phyloP scores from a whole-genome alignment of 2,329 filamentous ascomycete species.

The Exophiala aquamarina region DNA sequence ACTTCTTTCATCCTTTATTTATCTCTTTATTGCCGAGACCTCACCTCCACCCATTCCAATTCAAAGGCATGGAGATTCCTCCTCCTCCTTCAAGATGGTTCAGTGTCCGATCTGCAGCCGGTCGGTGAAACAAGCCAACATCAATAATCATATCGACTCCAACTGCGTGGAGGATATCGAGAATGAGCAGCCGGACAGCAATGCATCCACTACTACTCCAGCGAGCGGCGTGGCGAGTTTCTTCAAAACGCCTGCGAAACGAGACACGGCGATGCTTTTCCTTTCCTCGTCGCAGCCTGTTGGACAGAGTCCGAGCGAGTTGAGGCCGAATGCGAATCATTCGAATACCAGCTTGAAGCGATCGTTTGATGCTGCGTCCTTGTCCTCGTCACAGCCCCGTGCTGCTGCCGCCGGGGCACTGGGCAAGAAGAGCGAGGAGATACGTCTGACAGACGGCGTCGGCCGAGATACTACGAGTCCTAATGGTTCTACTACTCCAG shows the following conservation, averaged over 20 bases:
- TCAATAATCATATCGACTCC: conserved; percentile 91
- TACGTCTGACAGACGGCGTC: neutral
- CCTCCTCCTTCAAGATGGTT: conserved; percentile 56
- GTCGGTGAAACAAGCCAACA: conserved; percentile 68
- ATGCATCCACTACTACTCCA: conserved; percentile 32
- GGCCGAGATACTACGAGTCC: no score
- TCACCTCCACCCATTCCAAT: neutral
- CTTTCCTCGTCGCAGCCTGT: conserved; percentile 30
- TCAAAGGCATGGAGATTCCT: conserved; percentile 11
- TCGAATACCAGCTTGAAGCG: conserved; percentile 33
- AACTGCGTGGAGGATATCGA: conserved; percentile 69
- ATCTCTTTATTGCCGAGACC: neutral
- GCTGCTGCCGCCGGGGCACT: neutral
- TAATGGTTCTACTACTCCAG: no score
- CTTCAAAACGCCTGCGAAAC: conserved; percentile 54
- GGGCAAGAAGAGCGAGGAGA: neutral
- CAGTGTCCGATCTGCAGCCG: conserved; percentile 81
- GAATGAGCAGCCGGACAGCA: conserved; percentile 35
- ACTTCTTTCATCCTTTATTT: no score
- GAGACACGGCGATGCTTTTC: conserved; percentile 24
- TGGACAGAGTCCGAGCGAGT: conserved; percentile 2
- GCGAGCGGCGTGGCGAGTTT: conserved; percentile 50
- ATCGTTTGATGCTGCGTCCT: conserved; percentile 29
- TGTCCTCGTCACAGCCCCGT: no score
- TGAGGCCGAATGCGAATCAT: conserved; percentile 16